Percentiles rank a stretch among this genome's conserved stretches.
Conservation (phyloP, 2,329 filamentous ascomycete species). For the Laburnicola sp. region DNA sequence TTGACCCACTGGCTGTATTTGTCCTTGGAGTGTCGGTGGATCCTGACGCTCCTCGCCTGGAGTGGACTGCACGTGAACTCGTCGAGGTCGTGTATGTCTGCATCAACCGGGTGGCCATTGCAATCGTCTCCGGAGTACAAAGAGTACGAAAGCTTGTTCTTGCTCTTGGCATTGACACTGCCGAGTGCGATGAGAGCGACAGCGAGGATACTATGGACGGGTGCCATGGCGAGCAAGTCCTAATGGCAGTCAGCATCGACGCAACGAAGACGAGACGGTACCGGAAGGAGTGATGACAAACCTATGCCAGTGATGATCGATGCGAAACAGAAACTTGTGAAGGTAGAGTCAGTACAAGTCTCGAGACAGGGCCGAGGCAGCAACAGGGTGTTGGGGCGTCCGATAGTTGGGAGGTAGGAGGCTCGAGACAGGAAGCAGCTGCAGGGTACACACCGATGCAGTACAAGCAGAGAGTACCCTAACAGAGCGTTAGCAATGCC, state of each 20-base stretch:
- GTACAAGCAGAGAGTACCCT: neutral
- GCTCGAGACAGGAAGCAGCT: neutral
- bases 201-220: conserved; percentile 14
- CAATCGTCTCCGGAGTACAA: conserved; percentile 23
- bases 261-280: too few relatives aligned
- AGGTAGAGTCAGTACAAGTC: too few relatives aligned
- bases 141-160: conserved; percentile 20
- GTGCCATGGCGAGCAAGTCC: conserved; percentile 14
- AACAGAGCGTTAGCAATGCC: neutral
- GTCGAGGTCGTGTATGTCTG: conserved; percentile 22
- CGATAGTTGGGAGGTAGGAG: neutral
- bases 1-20: conserved; percentile 22
- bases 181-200: conserved; percentile 20
- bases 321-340: too few relatives aligned
- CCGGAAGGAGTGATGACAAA: neutral
- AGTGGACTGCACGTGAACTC: conserved; percentile 22
- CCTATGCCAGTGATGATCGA: neutral
- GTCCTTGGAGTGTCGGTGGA: conserved; percentile 21
- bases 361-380: too few relatives aligned
- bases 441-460: neutral
- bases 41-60: conserved; percentile 11
- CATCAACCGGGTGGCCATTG: conserved; percentile 15
- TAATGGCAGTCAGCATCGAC: neutral
- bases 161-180: conserved; percentile 19
- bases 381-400: too few relatives aligned